Conservation (phyloP, 495 filamentous ascomycete genomes). For the Aspergillus diversus region DNA sequence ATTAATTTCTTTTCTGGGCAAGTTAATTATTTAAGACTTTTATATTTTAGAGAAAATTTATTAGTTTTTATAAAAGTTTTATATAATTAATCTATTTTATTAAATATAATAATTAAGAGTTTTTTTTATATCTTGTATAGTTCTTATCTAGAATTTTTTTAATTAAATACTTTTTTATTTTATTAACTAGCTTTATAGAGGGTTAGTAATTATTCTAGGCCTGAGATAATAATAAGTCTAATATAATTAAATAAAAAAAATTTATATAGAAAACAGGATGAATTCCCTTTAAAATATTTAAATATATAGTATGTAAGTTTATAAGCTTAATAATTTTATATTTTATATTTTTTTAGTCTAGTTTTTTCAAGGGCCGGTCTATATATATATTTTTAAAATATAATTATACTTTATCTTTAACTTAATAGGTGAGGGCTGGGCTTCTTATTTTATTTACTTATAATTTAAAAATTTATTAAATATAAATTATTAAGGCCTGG, state of each 20-base stretch:
- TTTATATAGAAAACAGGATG: not conserved
- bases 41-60: too few species aligned
- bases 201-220: not conserved
- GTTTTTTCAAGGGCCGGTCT: too few species aligned
- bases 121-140: slow-evolving; percentile 1
- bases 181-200: not conserved
- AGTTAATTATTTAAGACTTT: too few species aligned
- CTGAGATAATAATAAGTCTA: not conserved
- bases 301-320: not conserved
- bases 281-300: not conserved
- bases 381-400: not conserved
- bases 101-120: not conserved
- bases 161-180: not conserved
- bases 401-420: not conserved
- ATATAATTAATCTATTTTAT: too few species aligned
- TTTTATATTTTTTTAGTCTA: too few species aligned
- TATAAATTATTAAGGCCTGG: slow-evolving; percentile 12
- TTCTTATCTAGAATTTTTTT: not conserved
- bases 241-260: not conserved
- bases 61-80: too few species aligned
- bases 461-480: not conserved
- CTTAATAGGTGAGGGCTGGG: not conserved
- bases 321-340: not conserved
- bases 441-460: slow-evolving; percentile 8
- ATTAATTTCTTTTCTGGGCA: too few species aligned